A percentile compares a stretch with the other conserved stretches of the same genome.
phyloP scores from a whole-genome alignment of 1,284 basidiomycete species.

The Pholiota adiposa region DNA sequence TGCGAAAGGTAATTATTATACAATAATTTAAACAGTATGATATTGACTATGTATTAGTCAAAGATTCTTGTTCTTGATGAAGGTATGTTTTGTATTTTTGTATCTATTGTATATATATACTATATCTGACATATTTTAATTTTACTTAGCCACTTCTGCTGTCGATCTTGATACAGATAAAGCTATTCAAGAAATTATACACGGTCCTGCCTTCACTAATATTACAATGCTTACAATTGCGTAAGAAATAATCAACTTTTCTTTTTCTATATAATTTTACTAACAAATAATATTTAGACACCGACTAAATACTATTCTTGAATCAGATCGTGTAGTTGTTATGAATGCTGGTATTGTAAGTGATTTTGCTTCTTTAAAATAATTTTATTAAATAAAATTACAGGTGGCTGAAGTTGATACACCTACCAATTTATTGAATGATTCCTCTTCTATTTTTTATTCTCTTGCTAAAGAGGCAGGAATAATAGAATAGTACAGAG shows the following conservation, averaged over 20 bases:
- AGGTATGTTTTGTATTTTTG: slow-evolving; percentile 48
- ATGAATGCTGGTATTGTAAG: slow-evolving; percentile 75
- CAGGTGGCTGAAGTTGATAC: slow-evolving; percentile 76
- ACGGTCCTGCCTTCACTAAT: slow-evolving; percentile 66
- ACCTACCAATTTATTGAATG: slow-evolving; percentile 64
- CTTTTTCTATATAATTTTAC: slow-evolving; percentile 8
- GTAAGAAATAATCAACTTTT: slow-evolving; percentile 44
- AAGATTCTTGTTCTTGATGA: slow-evolving; percentile 93
- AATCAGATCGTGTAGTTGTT: slow-evolving; percentile 85
- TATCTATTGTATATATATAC: not conserved
- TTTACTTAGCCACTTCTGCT: slow-evolving; percentile 67
- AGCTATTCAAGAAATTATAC: slow-evolving; percentile 83
- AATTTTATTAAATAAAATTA: slow-evolving; percentile 1
- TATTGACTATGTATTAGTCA: slow-evolving; percentile 9
- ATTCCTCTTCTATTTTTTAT: slow-evolving; percentile 57
- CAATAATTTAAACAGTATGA: slow-evolving; percentile 1
- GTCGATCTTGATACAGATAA: slow-evolving; percentile 92
- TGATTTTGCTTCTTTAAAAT: slow-evolving; percentile 9
- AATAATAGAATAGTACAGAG: too few species aligned
- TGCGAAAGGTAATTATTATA: slow-evolving; percentile 56
- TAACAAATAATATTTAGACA: slow-evolving; percentile 53
- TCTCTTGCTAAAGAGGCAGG: slow-evolving; percentile 64
- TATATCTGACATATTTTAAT: slow-evolving; percentile 6
- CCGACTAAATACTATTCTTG: slow-evolving; percentile 89
- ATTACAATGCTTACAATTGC: slow-evolving; percentile 88